phyloP scores from a whole-genome alignment of 495 filamentous ascomycete species.

The Penicillium desertorum region DNA sequence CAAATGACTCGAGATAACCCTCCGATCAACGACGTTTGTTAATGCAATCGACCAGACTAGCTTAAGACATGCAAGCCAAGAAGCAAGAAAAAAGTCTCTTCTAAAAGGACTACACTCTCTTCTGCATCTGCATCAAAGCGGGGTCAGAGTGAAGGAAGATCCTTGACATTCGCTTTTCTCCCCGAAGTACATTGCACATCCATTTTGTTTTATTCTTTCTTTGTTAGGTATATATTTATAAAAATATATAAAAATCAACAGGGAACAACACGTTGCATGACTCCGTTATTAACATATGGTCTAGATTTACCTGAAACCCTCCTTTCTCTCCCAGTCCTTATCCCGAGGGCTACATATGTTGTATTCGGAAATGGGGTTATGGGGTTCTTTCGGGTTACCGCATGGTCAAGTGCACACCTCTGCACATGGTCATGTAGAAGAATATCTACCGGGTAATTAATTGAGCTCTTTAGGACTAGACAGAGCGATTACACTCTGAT shows the following conservation, averaged over 20 bases:
- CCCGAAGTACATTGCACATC: too few relatives aligned
- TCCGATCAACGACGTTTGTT: slow-evolving; percentile 5
- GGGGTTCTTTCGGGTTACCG: neutral
- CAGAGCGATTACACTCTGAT: slow-evolving; percentile 2
- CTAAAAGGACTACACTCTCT: neutral
- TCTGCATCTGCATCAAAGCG: neutral
- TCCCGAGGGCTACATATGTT: slow-evolving; percentile 13
- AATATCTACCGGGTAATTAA: slow-evolving; percentile 18
- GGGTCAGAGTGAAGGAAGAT: neutral
- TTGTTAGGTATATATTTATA: too few relatives aligned
- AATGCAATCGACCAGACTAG: neutral
- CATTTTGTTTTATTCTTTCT: too few relatives aligned
- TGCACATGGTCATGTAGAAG: slow-evolving; percentile 3
- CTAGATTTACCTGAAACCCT: slow-evolving; percentile 13
- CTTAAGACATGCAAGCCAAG: neutral
- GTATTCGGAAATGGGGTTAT: neutral
- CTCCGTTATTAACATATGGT: neutral
- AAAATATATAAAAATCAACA: too few relatives aligned
- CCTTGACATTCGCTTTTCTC: neutral
- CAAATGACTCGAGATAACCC: slow-evolving; percentile 10
- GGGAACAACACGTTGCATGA: slow-evolving; percentile 3
- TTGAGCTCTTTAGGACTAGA: neutral
- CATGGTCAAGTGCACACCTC: slow-evolving; percentile 5
- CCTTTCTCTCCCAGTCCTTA: slow-evolving; percentile 15
- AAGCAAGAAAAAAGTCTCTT: neutral